Percentiles rank a stretch among this genome's conserved stretches.
Evolutionary conservation across 305 asterid genomes (phyloP).

Genomic region (Petunia hybrid): DNA sequence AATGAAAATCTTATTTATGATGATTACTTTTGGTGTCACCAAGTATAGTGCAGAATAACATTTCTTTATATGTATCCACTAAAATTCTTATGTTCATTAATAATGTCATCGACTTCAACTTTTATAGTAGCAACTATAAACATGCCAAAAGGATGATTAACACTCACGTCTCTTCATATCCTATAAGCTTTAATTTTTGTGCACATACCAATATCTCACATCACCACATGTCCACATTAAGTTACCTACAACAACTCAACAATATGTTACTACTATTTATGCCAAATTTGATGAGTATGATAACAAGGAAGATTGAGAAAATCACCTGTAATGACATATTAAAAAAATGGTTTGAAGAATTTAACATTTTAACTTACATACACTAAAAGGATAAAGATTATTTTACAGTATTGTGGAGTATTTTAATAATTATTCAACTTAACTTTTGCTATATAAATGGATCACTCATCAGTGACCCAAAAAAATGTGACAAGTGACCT

Average conservation of each 20-base stretch:
- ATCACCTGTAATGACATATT: too few species aligned
- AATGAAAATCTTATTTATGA: background rate
- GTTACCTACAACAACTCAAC: background rate
- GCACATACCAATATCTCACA: too few species aligned
- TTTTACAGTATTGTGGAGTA: too few species aligned
- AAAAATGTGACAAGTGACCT: background rate
- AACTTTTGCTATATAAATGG: background rate
- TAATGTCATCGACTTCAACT: background rate
- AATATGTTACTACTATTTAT: too few species aligned
- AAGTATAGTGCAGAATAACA: background rate
- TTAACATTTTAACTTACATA: too few species aligned
- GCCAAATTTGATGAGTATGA: too few species aligned
- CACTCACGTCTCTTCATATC: background rate
- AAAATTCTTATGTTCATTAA: background rate
- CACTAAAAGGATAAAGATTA: too few species aligned
- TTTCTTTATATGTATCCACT: background rate
- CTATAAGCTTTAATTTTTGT: background rate
- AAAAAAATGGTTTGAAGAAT: too few species aligned
- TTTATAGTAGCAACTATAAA: background rate
- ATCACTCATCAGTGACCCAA: background rate
- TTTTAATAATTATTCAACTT: background rate
- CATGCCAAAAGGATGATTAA: background rate
- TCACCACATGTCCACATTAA: too few species aligned
- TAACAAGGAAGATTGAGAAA: too few species aligned
- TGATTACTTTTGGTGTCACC: background rate